Conservation (phyloP, 208 protist species). For the Leishmania aethiopica region DNA sequence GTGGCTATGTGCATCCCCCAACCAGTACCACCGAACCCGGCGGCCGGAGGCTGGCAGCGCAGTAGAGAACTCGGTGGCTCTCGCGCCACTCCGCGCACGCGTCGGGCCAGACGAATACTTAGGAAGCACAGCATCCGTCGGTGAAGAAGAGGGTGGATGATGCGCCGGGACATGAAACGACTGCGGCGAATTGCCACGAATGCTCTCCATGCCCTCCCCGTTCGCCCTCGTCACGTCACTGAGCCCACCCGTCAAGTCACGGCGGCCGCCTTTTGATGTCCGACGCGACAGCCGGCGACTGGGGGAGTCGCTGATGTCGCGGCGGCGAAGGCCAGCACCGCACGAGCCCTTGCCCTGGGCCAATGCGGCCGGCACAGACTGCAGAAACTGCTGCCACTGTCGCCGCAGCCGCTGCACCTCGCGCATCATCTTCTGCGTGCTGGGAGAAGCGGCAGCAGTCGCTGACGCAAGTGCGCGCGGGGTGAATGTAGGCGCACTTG, state of each 20-base stretch:
- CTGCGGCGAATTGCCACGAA: background rate
- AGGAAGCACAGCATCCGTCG: background rate
- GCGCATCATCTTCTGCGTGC: constrained; percentile 14
- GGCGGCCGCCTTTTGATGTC: background rate
- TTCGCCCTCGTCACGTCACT: no score
- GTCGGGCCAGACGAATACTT: background rate
- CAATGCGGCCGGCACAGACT: constrained; percentile 5
- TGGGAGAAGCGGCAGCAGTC: constrained; percentile 9
- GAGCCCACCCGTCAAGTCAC: background rate
- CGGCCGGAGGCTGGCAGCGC: constrained; percentile 16
- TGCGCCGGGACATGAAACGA: background rate
- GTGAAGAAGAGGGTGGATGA: background rate
- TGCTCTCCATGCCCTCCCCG: background rate
- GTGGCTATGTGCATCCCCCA: constrained; percentile 20
- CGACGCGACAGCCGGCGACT: background rate
- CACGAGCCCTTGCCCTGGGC: no score
- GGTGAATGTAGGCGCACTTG: background rate
- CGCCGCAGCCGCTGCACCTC: constrained; percentile 56
- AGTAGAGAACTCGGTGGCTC: background rate
- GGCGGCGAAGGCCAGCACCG: background rate
- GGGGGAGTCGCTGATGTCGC: background rate
- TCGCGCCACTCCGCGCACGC: background rate
- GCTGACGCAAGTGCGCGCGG: background rate
- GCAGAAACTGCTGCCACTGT: constrained; percentile 52
- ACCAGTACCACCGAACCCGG: constrained; percentile 39